Conservation (phyloP, 2,329 filamentous ascomycete species). For the Fusarium papillatum region DNA sequence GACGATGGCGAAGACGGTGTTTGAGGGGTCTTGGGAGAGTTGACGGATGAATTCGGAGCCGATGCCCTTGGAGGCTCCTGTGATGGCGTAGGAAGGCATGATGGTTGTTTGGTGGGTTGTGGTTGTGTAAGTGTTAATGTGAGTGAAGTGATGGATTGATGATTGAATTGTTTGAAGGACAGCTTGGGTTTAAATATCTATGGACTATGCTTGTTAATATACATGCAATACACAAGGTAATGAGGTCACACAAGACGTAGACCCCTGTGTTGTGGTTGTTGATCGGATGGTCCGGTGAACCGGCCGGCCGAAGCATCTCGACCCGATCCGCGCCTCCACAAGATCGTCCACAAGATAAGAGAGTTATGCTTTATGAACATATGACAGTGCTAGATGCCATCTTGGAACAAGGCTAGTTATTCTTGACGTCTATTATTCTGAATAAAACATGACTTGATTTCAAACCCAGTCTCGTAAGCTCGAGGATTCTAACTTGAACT, state of each 20-base stretch:
- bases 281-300: not conserved
- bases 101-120: not conserved
- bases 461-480: not conserved
- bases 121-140: too few species aligned
- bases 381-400: not conserved
- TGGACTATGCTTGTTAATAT: not conserved
- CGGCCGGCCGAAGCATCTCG: not conserved
- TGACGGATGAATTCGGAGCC: slow-evolving; percentile 38
- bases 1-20: slow-evolving; percentile 8
- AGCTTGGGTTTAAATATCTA: not conserved
- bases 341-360: not conserved
- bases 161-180: not conserved
- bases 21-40: slow-evolving; percentile 16
- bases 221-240: not conserved
- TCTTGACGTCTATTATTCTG: not conserved
- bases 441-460: not conserved
- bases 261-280: not conserved
- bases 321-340: not conserved
- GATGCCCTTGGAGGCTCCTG: slow-evolving; percentile 40
- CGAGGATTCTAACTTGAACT: not conserved
- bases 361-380: too few species aligned
- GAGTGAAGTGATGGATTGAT: not conserved
- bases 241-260: not conserved
- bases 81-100: slow-evolving; percentile 38
- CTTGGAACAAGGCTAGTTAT: not conserved